These are phyloP conservation scores for Ammopiptanthus mongolicus DNA, from an alignment of 306 rosid genomes.

Conservation along the genomic window DNA sequence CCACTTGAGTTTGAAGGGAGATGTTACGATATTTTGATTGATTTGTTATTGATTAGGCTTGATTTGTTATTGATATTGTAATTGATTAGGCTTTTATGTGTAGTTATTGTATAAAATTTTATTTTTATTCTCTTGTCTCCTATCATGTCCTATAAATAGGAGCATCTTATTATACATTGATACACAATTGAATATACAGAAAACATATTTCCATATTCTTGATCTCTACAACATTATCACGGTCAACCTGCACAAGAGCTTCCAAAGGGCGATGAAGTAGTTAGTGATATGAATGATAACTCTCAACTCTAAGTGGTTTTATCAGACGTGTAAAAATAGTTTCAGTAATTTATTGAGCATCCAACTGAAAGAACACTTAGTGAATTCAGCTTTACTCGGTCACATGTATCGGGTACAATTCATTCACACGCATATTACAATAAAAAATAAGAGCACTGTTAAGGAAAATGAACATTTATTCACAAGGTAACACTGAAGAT, in stretches of 20 bases:
- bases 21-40: no score
- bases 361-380: neutral
- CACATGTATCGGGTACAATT: neutral
- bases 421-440: conserved; percentile 3
- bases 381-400: neutral
- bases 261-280: neutral
- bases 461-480: conserved; percentile 21
- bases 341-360: neutral
- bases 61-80: no score
- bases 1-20: no score
- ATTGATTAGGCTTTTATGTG: no score
- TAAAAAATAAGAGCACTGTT: neutral
- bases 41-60: no score
- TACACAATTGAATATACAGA: no score
- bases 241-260: neutral
- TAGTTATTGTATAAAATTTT: no score
- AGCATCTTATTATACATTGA: no score
- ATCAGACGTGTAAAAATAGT: neutral
- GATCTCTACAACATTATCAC: no score
- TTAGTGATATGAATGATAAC: neutral
- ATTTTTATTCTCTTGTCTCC: no score
- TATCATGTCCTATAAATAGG: no score
- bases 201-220: no score
- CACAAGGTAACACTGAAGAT: conserved; percentile 15
- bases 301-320: neutral